Base-by-base conservation (phyloP, 306 rosid species). In the Biancaea sappan region DNA sequence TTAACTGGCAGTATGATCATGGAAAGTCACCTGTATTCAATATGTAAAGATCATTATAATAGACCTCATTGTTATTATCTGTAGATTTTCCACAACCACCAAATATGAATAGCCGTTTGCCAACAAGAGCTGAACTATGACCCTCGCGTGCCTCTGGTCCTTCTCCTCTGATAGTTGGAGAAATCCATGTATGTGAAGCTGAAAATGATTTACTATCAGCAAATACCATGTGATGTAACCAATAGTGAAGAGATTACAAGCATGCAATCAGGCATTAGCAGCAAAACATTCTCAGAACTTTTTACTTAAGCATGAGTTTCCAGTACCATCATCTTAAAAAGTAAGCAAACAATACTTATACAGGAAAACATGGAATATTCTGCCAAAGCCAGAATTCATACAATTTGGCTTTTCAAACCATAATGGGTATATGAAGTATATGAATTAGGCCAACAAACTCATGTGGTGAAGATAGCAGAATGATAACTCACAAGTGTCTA, bases 101-200 rank as follows among this genome's bases (percentile, higher is more conserved):
- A 92, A 95, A 95, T 43, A 95, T 77, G 76, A 80, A 90, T 14
- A 95, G 77, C 26, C 99, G 86, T 82, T 79, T 87, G 62, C 98
- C 99, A 81, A 95, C 91, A 37, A 87, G 90, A 16, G 99, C 93
- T 48, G 97, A 91, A 15, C 90, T 85, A 80, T 95, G 99, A 84
- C 99, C 99, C 81, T 95, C 99, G 1, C 98, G 93, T 57, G 98
- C 96, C 79, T 87, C 91, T 18, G 99, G 99, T 43, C 97, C 97
- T 25, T 92, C 94, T 9, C 99, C 99, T 83, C 97, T 80, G 73
- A 92, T 34, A 76, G 72, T 80, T 54, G 98, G 99, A 79, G 81
- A 84, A 35, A 85, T 79, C 99, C 99, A 95, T 1, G 96, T 88
- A 76, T 90, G 89, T 57, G 77, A 54, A 66, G 94, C 99, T 95